Evolutionary conservation across 2,329 filamentous ascomycete species (phyloP).

Genomic region (Davidsoniella virescens): DNA sequence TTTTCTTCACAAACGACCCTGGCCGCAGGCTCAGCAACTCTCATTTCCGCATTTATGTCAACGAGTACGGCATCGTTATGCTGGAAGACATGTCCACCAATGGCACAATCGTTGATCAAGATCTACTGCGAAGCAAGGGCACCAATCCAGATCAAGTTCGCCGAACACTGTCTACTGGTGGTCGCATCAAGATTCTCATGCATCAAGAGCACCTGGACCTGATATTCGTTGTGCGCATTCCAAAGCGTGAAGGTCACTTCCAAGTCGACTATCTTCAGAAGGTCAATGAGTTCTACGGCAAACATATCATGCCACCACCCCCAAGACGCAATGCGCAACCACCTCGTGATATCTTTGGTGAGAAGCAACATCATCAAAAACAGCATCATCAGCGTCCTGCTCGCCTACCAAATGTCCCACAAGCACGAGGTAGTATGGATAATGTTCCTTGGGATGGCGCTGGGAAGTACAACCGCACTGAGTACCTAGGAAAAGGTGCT

Average conservation of each 20-base stretch:
- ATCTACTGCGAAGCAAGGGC: constrained; percentile 36
- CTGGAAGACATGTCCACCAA: constrained; percentile 92
- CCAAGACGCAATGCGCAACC: not conserved
- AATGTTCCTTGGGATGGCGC: constrained; percentile 55
- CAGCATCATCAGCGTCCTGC: not conserved
- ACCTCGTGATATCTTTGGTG: constrained; percentile 4
- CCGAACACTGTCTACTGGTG: constrained; percentile 55
- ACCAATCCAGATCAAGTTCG: constrained; percentile 22
- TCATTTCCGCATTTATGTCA: constrained; percentile 92
- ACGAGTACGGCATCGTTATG: constrained; percentile 75
- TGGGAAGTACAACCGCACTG: constrained; percentile 65
- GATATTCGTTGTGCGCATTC: constrained; percentile 73
- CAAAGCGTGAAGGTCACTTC: constrained; percentile 51
- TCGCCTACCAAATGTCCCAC: too few species aligned
- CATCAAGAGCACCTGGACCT: constrained; percentile 41
- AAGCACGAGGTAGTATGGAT: not conserved
- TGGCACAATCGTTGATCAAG: constrained; percentile 70
- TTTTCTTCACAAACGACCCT: constrained; percentile 49
- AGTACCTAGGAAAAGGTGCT: constrained; percentile 75
- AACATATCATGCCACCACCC: constrained; percentile 6
- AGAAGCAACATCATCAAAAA: not conserved
- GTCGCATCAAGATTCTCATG: constrained; percentile 53
- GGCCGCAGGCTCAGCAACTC: constrained; percentile 70
- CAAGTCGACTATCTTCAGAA: constrained; percentile 52
- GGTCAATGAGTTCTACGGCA: constrained; percentile 42